Evolutionary conservation across 257 asterid genomes (phyloP).

Genomic region (Solanum piurae): DNA sequence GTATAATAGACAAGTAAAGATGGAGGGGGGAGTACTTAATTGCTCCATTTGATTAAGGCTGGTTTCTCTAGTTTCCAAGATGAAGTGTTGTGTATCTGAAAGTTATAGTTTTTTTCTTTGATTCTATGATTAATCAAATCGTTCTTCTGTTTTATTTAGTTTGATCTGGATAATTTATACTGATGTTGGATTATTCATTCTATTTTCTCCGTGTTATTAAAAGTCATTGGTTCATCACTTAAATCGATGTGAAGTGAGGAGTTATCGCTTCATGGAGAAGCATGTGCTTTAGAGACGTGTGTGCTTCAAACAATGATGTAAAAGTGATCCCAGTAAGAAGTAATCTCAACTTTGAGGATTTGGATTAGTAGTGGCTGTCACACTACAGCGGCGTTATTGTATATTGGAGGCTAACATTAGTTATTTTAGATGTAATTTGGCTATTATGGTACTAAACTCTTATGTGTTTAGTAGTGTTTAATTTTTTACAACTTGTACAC

Average conservation of each 20-base stretch:
- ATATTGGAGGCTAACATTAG: not conserved
- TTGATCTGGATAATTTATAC: not conserved
- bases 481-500: not conserved
- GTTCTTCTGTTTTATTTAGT: not conserved
- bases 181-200: not conserved
- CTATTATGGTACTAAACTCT: not conserved
- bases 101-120: not conserved
- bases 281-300: not conserved
- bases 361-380: not conserved
- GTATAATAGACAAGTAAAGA: not conserved
- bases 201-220: not conserved
- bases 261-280: not conserved
- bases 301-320: not conserved
- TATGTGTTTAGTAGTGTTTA: not conserved
- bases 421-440: not conserved
- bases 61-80: not conserved
- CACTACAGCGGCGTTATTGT: not conserved
- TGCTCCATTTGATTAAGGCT: not conserved
- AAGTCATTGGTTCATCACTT: not conserved
- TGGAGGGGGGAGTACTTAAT: not conserved
- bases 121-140: not conserved
- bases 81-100: not conserved
- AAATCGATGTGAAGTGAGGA: not conserved
- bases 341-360: not conserved
- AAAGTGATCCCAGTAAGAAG: not conserved